phyloP scores from a whole-genome alignment of 495 filamentous ascomycete species.

The Xylaria cubensis region DNA sequence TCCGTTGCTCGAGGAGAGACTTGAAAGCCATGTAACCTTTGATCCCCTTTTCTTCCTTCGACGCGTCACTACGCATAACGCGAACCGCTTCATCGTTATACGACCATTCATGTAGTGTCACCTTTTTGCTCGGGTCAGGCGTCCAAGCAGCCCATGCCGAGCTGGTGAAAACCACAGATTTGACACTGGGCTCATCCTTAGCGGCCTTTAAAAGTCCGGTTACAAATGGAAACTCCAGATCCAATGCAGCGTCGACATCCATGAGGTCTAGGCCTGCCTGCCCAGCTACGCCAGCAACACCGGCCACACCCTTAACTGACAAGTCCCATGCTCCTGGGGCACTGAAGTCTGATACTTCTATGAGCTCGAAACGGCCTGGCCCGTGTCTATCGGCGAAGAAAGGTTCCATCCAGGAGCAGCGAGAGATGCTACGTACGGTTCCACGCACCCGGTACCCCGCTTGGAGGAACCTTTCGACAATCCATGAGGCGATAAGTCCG shows the following conservation, averaged over 20 bases:
- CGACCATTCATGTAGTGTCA: conserved; percentile 28
- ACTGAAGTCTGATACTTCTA: conserved; percentile 48
- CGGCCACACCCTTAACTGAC: conserved; percentile 44
- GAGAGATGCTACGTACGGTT: conserved; percentile 51
- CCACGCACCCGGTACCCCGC: conserved; percentile 60
- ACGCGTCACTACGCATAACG: conserved; percentile 29
- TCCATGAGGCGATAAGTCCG: conserved; percentile 62
- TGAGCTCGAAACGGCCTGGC: conserved; percentile 42
- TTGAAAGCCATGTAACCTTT: conserved; percentile 42
- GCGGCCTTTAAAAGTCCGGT: conserved; percentile 29
- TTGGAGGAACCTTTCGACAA: conserved; percentile 55
- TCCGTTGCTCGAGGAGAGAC: conserved; percentile 37
- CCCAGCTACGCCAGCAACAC: conserved; percentile 28
- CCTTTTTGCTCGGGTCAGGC: conserved; percentile 30
- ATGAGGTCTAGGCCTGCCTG: conserved; percentile 2
- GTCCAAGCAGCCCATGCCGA: conserved; percentile 43
- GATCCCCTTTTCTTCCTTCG: conserved; percentile 29
- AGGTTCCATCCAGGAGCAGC: conserved; percentile 49
- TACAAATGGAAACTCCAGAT: conserved; percentile 22
- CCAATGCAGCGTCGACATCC: conserved; percentile 28
- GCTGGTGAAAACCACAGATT: conserved; percentile 36
- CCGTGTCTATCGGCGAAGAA: conserved; percentile 51
- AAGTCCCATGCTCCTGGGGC: conserved; percentile 45
- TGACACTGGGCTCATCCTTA: conserved; percentile 27
- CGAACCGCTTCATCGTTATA: conserved; percentile 41